Evolutionary conservation across 805 yeast species (phyloP).

Genomic region (Spathaspora boniae): DNA sequence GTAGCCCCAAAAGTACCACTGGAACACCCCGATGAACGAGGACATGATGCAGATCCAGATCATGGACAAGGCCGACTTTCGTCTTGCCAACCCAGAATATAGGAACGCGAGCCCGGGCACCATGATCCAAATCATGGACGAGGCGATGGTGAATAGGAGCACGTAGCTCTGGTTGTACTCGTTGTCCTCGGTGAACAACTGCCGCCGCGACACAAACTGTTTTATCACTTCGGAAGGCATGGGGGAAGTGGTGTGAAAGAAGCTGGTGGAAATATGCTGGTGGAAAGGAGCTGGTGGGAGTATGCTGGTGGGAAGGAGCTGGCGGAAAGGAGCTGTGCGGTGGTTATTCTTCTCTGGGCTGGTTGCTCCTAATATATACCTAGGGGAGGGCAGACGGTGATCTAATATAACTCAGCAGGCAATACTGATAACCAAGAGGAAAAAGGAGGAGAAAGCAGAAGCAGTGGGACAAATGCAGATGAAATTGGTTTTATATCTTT

Average conservation of each 20-base stretch:
- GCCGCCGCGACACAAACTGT: slow-evolving; percentile 22
- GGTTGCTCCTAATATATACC: too few species aligned
- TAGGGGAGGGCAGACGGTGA: too few species aligned
- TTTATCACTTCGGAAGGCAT: slow-evolving; percentile 9
- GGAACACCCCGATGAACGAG: slow-evolving; percentile 70
- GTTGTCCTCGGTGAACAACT: slow-evolving; percentile 32
- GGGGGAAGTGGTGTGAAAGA: background rate
- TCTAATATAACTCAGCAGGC: too few species aligned
- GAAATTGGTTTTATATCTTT: background rate
- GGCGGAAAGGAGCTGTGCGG: too few species aligned
- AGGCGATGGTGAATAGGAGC: slow-evolving; percentile 51
- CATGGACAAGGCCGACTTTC: slow-evolving; percentile 86
- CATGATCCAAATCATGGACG: slow-evolving; percentile 82
- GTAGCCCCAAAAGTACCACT: slow-evolving; percentile 99
- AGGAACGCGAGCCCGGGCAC: slow-evolving; percentile 91
- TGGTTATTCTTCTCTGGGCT: too few species aligned
- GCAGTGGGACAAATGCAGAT: too few species aligned
- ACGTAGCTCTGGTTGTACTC: slow-evolving; percentile 26
- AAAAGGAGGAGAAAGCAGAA: too few species aligned
- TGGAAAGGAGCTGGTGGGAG: background rate
- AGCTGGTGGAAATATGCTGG: background rate
- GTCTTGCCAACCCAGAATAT: slow-evolving; percentile 85
- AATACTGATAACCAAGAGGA: too few species aligned
- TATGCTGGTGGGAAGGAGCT: background rate
- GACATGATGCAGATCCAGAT: slow-evolving; percentile 78